Conservation (phyloP, 495 filamentous ascomycete genomes). For the Venustampulla echinocandica region DNA sequence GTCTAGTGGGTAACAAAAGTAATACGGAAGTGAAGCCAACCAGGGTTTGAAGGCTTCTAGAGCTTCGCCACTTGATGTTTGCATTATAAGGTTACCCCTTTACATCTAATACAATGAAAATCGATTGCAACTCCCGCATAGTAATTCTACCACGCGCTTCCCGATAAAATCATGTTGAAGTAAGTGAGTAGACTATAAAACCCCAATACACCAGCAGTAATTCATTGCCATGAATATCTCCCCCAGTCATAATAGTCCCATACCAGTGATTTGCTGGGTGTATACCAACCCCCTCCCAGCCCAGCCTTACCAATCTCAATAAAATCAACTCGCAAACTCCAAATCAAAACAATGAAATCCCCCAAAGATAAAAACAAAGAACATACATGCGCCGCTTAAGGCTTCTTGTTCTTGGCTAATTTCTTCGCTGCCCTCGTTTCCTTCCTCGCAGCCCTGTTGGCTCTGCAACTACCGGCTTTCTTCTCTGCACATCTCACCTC, state of each 20-base stretch:
- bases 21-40: too few species aligned
- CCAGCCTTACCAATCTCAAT: slow-evolving; percentile 7
- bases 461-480: slow-evolving; percentile 5
- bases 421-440: slow-evolving; percentile 8
- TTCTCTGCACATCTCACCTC: not conserved
- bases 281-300: not conserved
- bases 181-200: slow-evolving; percentile 14
- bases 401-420: slow-evolving; percentile 2
- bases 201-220: slow-evolving; percentile 10
- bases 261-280: not conserved
- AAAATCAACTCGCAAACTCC: slow-evolving; percentile 12
- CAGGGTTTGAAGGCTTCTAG: too few species aligned
- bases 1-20: too few species aligned
- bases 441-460: slow-evolving; percentile 15
- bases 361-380: slow-evolving; percentile 8
- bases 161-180: slow-evolving; percentile 6
- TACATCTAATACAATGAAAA: too few species aligned
- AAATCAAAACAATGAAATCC: slow-evolving; percentile 11
- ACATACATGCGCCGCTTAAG: slow-evolving; percentile 10
- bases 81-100: too few species aligned
- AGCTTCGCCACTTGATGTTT: too few species aligned
- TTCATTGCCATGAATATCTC: slow-evolving; percentile 7
- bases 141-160: too few species aligned
- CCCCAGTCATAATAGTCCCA: not conserved
- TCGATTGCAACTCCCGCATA: too few species aligned